Evolutionary conservation across 2,329 filamentous ascomycete genomes (phyloP), one percentile per base, ranked within the genome.

Genomic region (Colletotrichum noveboracense): DNA sequence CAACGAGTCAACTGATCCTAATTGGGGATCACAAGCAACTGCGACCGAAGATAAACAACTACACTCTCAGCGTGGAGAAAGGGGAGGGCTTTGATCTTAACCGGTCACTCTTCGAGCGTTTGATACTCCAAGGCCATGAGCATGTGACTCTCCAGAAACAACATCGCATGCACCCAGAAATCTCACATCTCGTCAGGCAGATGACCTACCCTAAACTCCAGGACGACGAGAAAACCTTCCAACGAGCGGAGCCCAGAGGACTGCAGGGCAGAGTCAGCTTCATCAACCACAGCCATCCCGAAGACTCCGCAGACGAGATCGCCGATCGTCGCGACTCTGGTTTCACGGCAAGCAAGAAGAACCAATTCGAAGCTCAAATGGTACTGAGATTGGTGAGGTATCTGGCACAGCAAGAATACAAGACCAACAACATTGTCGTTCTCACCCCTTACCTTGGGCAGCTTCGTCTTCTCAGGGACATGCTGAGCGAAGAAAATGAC

Each of bases 1-100:
- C 87, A 0, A 90, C 90, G 0, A 89, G 93, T 75, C 92, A 95
- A 52, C 80, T 95, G 2, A 88, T 95, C 1, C 82, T 94, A 3
- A 95, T 95, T 13, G 94, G 94, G 1, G 94, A 95, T 70, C 93
- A 95, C 80, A 90, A 93, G 71, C 94, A 95, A 77, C 87, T 95
- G 0, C 90, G 93, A 0, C 94, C 94, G 0, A 94, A 95, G 78
- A 86, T 91, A 70, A 90, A 89, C 43, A 92, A 89, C 68, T 94
- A 92, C 77, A 82, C 81, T 0, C 81, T 95, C 0, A 91, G 87
- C 0, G 88, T 93, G 0, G 93, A 95, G 77, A 89, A 90, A 26
- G 92, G 92, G 0, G 86, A 90, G 8, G 93, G 93, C 0, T 95
- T 89, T 78, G 88, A 95, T 73, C 86, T 95, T 2, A 93, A 95